Base-by-base conservation (phyloP, 441 rosid genomes). In the Brassica balearica region DNA sequence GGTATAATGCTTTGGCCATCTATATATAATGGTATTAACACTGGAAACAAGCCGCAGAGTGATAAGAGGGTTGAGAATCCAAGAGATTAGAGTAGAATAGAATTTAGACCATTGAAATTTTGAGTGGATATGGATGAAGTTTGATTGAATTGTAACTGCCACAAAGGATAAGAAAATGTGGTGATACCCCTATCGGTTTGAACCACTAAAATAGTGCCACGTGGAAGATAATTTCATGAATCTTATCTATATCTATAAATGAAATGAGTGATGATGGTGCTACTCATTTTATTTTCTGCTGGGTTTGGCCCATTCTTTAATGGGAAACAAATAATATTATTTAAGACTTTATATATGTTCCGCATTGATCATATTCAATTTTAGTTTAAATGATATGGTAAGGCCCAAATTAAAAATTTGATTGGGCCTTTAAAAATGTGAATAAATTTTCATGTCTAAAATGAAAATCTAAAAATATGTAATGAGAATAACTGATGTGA, bases 201-300 rank as follows among this genome's bases (percentile, higher is more conserved):
- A 34, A 71, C 34, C 76, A 19, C 76, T 65, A 58, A 9, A 59
- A 64, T 8, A 19, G 4, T 80, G 64, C 43, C 82, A 80, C 59
- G 59, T 80, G 82, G 76, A 63, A 75, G 79, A 75, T 70, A 80
- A 70, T 43, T 74, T 34, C 69, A 65, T 75, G 9, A 75, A 80
- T 61, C 80, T 80, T 80, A 75, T 80, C 82, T 61, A 75, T 65
- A 79, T 74, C 72, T 65, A 43, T 2, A 68, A 70, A 68, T 70
- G 76, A 75, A 75, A 71, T 75, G 80, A 65, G 80, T 75, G 83
- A 75, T 80, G 69, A 25, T 75, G 72, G 48, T 75, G 59, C 67
- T 73, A 48, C 71, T 68, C 36, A 25, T 62, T 46, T 73, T 73
- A 59, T 68, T 53, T 60, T 72, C 14, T 46, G 61, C 4, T 41